These are phyloP conservation scores for Ophiocordyceps polyrhachis-furcata DNA, from an alignment of 2,329 filamentous ascomycete genomes.

Conservation along the genomic window DNA sequence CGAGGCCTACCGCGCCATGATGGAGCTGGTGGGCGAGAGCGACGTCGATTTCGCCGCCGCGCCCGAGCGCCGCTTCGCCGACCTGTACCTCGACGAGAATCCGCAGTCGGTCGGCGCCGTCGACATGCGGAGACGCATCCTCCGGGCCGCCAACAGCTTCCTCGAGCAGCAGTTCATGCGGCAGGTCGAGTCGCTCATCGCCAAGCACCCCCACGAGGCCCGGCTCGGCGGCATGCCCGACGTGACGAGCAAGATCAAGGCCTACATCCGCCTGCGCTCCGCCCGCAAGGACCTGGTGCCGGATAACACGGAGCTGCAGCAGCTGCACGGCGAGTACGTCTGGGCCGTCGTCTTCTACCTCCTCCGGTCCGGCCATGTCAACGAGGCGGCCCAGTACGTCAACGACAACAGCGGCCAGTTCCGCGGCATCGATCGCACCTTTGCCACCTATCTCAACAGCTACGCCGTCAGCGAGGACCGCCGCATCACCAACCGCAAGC, in stretches of 20 bases:
- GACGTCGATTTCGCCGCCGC: constrained; percentile 42
- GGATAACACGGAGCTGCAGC: constrained; percentile 64
- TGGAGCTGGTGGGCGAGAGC: constrained; percentile 55
- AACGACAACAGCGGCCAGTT: constrained; percentile 63
- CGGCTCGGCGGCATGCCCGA: constrained; percentile 79
- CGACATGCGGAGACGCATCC: constrained; percentile 57
- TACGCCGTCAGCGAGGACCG: constrained; percentile 64
- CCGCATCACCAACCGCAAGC: constrained; percentile 49
- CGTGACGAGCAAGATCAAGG: constrained; percentile 75
- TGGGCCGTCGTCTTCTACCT: constrained; percentile 94
- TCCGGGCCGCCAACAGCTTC: constrained; percentile 61
- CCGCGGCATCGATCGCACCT: constrained; percentile 77
- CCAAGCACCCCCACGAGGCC: constrained; percentile 73
- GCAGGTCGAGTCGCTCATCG: constrained; percentile 59
- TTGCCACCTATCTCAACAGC: constrained; percentile 69
- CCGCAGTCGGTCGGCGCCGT: constrained; percentile 44
- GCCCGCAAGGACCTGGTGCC: constrained; percentile 68
- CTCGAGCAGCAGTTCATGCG: constrained; percentile 66
- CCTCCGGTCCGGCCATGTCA: constrained; percentile 64
- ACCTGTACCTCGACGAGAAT: constrained; percentile 59
- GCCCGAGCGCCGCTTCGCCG: constrained; percentile 57
- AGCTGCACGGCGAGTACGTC: constrained; percentile 63
- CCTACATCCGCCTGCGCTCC: constrained; percentile 69
- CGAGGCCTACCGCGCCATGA: constrained; percentile 67
- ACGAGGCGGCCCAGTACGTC: constrained; percentile 75